These are phyloP conservation scores for Yamagishiella unicocca DNA, from an alignment of 139 green algal species.

Conservation along the genomic window DNA sequence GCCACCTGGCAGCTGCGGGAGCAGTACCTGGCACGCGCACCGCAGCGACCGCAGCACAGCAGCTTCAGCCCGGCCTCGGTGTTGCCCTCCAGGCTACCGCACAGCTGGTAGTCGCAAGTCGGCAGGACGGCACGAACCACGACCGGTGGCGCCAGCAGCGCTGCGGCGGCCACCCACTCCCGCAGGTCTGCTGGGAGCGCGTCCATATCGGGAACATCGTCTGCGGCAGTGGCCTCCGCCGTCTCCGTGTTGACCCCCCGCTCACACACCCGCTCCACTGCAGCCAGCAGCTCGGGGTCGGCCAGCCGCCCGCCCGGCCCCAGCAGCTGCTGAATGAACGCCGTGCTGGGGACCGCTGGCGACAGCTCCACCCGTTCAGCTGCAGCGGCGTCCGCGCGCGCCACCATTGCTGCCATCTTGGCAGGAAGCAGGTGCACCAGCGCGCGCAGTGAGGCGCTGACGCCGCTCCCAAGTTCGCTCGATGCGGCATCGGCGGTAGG, in stretches of 20 bases:
- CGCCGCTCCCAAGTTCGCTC: too few species aligned
- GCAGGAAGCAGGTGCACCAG: neutral
- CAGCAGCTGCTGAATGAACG: neutral
- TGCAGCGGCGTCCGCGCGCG: neutral
- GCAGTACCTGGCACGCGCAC: neutral
- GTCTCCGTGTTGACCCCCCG: neutral
- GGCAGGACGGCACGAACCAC: neutral
- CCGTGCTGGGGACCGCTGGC: neutral
- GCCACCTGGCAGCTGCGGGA: neutral
- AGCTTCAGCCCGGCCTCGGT: conserved; percentile 13
- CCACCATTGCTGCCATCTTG: neutral
- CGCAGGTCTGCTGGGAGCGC: neutral
- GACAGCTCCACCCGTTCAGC: neutral
- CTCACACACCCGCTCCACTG: neutral
- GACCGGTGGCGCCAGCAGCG: neutral
- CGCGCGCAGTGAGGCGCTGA: neutral
- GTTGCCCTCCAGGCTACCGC: neutral
- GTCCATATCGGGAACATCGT: too few species aligned
- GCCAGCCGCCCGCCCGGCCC: neutral
- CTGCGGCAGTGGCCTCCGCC: neutral
- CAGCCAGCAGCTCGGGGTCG: neutral
- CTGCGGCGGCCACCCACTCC: neutral
- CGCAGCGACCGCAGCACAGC: neutral
- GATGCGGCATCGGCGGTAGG: too few species aligned
- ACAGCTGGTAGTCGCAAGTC: neutral